Percentiles rank a stretch among this genome's conserved stretches.
These are phyloP conservation scores for Aspergillus amoenus DNA, from an alignment of 2,329 filamentous ascomycete genomes.

Conservation along the genomic window DNA sequence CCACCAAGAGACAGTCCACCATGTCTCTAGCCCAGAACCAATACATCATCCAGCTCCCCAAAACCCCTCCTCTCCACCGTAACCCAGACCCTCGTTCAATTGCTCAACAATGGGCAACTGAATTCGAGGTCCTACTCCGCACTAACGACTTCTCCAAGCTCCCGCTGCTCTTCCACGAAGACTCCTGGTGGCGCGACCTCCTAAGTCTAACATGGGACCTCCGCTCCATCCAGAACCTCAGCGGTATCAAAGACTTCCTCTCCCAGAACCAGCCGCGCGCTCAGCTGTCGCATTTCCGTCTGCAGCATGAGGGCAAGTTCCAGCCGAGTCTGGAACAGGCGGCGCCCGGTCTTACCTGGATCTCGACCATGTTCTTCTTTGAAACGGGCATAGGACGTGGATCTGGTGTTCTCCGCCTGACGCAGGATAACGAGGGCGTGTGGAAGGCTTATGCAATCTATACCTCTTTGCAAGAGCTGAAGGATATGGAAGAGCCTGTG, in stretches of 20 bases:
- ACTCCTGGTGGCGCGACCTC: constrained; percentile 45
- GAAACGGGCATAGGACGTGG: constrained; percentile 38
- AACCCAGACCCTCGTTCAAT: constrained; percentile 25
- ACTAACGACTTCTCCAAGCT: constrained; percentile 18
- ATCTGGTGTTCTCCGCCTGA: constrained; percentile 37
- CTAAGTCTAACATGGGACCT: constrained; percentile 42
- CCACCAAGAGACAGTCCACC: not conserved
- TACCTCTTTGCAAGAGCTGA: constrained; percentile 39
- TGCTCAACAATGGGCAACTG: constrained; percentile 34
- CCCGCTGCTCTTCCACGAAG: constrained; percentile 31
- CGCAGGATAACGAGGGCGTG: constrained; percentile 24
- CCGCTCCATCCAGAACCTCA: constrained; percentile 33
- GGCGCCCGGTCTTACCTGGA: constrained; percentile 32
- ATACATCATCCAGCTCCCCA: constrained; percentile 33
- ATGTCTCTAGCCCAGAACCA: constrained; percentile 22
- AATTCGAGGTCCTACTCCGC: constrained; percentile 25
- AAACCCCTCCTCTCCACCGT: constrained; percentile 20
- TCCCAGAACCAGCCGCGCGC: constrained; percentile 24
- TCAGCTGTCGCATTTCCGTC: constrained; percentile 29
- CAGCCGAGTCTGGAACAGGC: constrained; percentile 29
- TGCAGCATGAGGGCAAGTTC: constrained; percentile 35
- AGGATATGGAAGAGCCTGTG: constrained; percentile 34
- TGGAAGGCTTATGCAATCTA: constrained; percentile 44
- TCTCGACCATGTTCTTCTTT: constrained; percentile 42
- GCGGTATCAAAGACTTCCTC: constrained; percentile 33